Conservation (phyloP, 108 stramenopile genomes). For the Mayamaea pseudoterrestris region DNA sequence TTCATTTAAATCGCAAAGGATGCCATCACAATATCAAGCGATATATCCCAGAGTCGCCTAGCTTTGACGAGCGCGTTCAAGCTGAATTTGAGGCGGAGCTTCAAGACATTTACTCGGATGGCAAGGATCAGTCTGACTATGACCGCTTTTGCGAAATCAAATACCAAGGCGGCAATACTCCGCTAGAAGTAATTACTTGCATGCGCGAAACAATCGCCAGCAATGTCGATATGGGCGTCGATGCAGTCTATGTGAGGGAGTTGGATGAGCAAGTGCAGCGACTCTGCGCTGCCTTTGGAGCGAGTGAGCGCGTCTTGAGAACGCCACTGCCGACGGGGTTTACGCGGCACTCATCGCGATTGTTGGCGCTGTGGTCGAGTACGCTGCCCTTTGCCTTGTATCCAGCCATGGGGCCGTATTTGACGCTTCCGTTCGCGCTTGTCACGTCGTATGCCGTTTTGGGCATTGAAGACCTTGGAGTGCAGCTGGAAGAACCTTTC, state of each 20-base stretch:
- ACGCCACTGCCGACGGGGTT: conserved; percentile 51
- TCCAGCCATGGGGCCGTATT: conserved; percentile 37
- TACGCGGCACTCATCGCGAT: conserved; percentile 50
- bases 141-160: not conserved
- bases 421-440: conserved; percentile 1
- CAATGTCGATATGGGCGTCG: too few species aligned
- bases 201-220: conserved; percentile 2
- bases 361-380: conserved; percentile 51
- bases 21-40: not conserved
- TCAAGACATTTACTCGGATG: not conserved
- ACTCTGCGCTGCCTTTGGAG: not conserved
- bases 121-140: not conserved
- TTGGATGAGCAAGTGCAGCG: too few species aligned
- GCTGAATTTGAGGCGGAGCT: conserved; percentile 1
- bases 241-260: too few species aligned
- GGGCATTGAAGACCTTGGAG: conserved; percentile 78
- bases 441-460: conserved; percentile 53
- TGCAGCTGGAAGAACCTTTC: conserved; percentile 80
- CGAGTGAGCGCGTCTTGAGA: conserved; percentile 29
- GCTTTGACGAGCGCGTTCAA: not conserved
- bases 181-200: not conserved
- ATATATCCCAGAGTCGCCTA: not conserved
- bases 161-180: not conserved
- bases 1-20: not conserved
- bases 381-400: conserved; percentile 51